These are phyloP conservation scores for Apiospora koreana DNA, from an alignment of 2,329 filamentous ascomycete species.

Conservation along the genomic window DNA sequence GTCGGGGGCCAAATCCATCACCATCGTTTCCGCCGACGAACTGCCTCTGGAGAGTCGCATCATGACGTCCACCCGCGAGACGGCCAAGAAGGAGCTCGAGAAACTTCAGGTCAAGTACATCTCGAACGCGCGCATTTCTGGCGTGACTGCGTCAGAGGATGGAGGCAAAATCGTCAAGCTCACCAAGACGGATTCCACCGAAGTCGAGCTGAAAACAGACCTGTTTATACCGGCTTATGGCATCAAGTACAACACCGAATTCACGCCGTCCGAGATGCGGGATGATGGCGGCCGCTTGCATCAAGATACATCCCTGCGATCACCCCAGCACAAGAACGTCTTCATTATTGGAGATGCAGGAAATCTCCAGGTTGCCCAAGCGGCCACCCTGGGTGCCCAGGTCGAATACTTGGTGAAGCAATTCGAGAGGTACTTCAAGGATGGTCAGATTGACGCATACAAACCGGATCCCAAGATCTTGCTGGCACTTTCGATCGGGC, in stretches of 20 bases:
- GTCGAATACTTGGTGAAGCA: slow-evolving; percentile 34
- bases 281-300: slow-evolving; percentile 36
- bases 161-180: slow-evolving; percentile 34
- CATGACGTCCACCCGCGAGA: slow-evolving; percentile 39
- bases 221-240: slow-evolving; percentile 51
- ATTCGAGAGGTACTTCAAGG: slow-evolving; percentile 32
- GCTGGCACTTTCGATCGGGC: slow-evolving; percentile 41
- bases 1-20: slow-evolving; percentile 46
- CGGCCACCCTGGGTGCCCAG: slow-evolving; percentile 34
- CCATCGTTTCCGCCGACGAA: slow-evolving; percentile 40
- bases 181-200: slow-evolving; percentile 30
- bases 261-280: slow-evolving; percentile 40
- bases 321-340: slow-evolving; percentile 38
- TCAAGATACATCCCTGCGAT: slow-evolving; percentile 39
- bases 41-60: slow-evolving; percentile 39
- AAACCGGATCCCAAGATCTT: slow-evolving; percentile 29
- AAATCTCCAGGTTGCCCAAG: slow-evolving; percentile 39
- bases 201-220: slow-evolving; percentile 40
- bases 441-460: slow-evolving; percentile 34
- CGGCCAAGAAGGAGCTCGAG: slow-evolving; percentile 40
- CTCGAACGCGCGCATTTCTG: slow-evolving; percentile 38
- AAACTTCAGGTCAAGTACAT: slow-evolving; percentile 46
- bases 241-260: slow-evolving; percentile 44
- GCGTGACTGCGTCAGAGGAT: slow-evolving; percentile 12
- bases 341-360: slow-evolving; percentile 48